Conservation (phyloP, 495 filamentous ascomycete genomes). For the Friedmanniomyces endolithicus region DNA sequence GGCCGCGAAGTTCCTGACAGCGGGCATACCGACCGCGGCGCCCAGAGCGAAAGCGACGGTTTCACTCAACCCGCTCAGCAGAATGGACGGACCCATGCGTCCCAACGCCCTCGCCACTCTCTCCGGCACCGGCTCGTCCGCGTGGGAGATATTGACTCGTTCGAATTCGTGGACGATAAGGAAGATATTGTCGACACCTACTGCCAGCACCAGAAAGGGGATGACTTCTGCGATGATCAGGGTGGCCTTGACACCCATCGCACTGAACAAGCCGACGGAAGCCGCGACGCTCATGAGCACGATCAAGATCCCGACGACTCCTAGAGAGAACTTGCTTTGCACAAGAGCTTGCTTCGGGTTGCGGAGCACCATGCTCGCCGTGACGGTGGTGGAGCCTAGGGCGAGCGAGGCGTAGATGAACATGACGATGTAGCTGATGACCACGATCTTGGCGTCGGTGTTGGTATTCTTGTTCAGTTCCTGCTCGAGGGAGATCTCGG, state of each 20-base stretch:
- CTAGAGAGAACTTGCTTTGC: slow-evolving; percentile 89
- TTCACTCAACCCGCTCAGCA: slow-evolving; percentile 88
- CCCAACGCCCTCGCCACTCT: slow-evolving; percentile 75
- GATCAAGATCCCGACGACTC: slow-evolving; percentile 82
- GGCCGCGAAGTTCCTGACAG: slow-evolving; percentile 88
- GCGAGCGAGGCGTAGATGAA: slow-evolving; percentile 92
- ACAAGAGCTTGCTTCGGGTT: slow-evolving; percentile 78
- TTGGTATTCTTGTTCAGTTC: slow-evolving; percentile 95
- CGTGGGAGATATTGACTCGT: slow-evolving; percentile 77
- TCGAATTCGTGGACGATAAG: slow-evolving; percentile 98
- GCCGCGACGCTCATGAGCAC: slow-evolving; percentile 95
- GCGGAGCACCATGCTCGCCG: slow-evolving; percentile 55
- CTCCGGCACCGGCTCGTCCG: slow-evolving; percentile 72
- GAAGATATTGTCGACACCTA: slow-evolving; percentile 98
- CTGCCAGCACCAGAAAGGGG: slow-evolving; percentile 87
- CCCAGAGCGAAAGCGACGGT: slow-evolving; percentile 86
- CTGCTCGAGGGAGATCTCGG: slow-evolving; percentile 83
- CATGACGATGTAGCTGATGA: slow-evolving; percentile 97
- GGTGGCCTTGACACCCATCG: slow-evolving; percentile 77
- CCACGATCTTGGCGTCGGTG: slow-evolving; percentile 92
- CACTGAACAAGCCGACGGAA: slow-evolving; percentile 86
- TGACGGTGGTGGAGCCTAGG: slow-evolving; percentile 73
- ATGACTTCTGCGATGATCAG: slow-evolving; percentile 98
- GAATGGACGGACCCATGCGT: slow-evolving; percentile 88
- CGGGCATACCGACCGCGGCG: slow-evolving; percentile 93